Percentiles rank a stretch among this genome's conserved stretches.
Conservation (phyloP, 371 early-diverging fungal species). For the Mucor plumbeus region DNA sequence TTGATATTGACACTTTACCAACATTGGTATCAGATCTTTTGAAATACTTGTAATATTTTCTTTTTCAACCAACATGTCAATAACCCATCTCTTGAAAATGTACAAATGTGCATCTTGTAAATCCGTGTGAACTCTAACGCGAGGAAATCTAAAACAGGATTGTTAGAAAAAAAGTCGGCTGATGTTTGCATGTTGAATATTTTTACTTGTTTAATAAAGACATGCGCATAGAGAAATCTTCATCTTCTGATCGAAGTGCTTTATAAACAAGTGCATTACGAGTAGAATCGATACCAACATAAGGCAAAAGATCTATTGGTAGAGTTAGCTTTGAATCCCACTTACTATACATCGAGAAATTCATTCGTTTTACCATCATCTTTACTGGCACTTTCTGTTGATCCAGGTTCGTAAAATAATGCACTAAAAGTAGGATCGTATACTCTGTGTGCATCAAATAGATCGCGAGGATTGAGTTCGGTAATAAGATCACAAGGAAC, state of each 20-base stretch:
- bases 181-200: background rate
- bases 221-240: slow-evolving; percentile 78
- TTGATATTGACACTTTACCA: slow-evolving; percentile 81
- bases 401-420: slow-evolving; percentile 77
- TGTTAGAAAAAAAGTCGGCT: slow-evolving; percentile 8
- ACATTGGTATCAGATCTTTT: slow-evolving; percentile 83
- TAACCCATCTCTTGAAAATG: slow-evolving; percentile 88
- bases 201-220: slow-evolving; percentile 69
- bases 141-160: slow-evolving; percentile 64
- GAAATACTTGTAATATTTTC: slow-evolving; percentile 78
- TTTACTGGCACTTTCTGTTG: slow-evolving; percentile 59
- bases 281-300: slow-evolving; percentile 81
- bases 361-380: slow-evolving; percentile 51
- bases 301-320: slow-evolving; percentile 57
- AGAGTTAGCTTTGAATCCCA: background rate
- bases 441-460: slow-evolving; percentile 83
- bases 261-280: slow-evolving; percentile 78
- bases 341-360: background rate
- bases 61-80: slow-evolving; percentile 77
- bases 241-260: slow-evolving; percentile 57
- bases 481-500: slow-evolving; percentile 89
- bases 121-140: slow-evolving; percentile 73
- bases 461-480: slow-evolving; percentile 77
- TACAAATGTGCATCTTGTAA: slow-evolving; percentile 91
- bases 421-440: slow-evolving; percentile 79